Conservation (phyloP, 1,284 basidiomycete genomes). For the Austroboletus niveus region DNA sequence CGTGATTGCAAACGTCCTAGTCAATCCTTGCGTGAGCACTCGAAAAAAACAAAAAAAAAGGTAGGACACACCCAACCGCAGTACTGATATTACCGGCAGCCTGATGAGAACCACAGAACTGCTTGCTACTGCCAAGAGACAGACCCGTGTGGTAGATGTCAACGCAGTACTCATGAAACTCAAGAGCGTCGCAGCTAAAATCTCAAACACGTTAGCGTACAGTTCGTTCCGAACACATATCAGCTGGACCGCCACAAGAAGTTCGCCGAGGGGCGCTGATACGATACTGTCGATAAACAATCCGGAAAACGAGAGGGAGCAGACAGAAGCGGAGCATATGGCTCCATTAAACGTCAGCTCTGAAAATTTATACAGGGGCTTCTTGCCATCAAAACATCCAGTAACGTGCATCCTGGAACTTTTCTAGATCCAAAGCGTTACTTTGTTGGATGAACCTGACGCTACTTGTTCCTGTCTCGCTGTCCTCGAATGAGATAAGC, state of each 20-base stretch:
- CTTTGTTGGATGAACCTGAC: slow-evolving; percentile 84
- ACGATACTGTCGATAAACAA: slow-evolving; percentile 80
- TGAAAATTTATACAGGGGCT: slow-evolving; percentile 61
- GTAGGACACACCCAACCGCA: slow-evolving; percentile 53
- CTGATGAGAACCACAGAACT: slow-evolving; percentile 85
- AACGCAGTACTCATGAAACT: slow-evolving; percentile 82
- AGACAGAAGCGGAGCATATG: slow-evolving; percentile 80
- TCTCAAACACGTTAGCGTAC: slow-evolving; percentile 86
- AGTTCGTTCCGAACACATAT: slow-evolving; percentile 79
- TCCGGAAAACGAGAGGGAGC: slow-evolving; percentile 67
- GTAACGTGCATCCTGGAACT: slow-evolving; percentile 69
- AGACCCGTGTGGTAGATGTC: slow-evolving; percentile 70
- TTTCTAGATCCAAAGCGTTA: slow-evolving; percentile 73
- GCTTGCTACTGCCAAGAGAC: slow-evolving; percentile 85
- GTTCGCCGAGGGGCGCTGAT: slow-evolving; percentile 74
- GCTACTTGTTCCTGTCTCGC: slow-evolving; percentile 80
- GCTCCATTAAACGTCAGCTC: slow-evolving; percentile 77
- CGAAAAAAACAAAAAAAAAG: neutral
- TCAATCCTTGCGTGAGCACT: neutral
- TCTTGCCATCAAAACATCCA: slow-evolving; percentile 78
- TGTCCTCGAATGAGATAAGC: slow-evolving; percentile 82
- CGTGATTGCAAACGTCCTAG: slow-evolving; percentile 79
- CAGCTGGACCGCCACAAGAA: slow-evolving; percentile 77
- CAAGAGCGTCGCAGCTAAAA: slow-evolving; percentile 76
- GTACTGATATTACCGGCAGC: slow-evolving; percentile 75